Evolutionary conservation across 257 asterid species (phyloP), one percentile per base, ranked within the genome.

Genomic region (Paraleonurus japonicus): DNA sequence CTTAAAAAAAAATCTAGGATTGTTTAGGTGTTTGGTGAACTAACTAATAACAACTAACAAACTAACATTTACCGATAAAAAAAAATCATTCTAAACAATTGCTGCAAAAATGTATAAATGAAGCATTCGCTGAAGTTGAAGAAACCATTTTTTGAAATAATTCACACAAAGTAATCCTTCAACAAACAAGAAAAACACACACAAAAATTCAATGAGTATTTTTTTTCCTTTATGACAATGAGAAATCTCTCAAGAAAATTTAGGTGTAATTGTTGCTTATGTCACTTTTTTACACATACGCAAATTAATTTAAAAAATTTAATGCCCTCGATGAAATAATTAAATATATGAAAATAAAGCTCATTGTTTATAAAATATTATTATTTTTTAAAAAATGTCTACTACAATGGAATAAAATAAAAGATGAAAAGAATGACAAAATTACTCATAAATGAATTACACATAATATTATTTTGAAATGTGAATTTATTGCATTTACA

Each of bases 41-140:
- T n/a, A n/a, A n/a, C n/a, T n/a, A n/a, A n/a, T n/a, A n/a, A n/a
- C n/a, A n/a, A n/a, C n/a, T n/a, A n/a, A n/a, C n/a, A n/a, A n/a
- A n/a, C n/a, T n/a, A n/a, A n/a, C n/a, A n/a, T n/a, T n/a, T n/a
- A n/a, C n/a, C n/a, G n/a, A n/a, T n/a, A n/a, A n/a, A n/a, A n/a
- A n/a, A n/a, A n/a, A n/a, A n/a, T n/a, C n/a, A n/a, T n/a, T 39
- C 19, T 26, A 70, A 59, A 59, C 75, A 70, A 59, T 59, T 59
- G 50, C 5, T 41, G 35, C 68, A 43, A n/a, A 58, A 27, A 54
- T 58, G 19, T 2, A 12, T 26, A 33, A 51, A 16, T 35, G 30
- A 32, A 12, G 33, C 62, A 16, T 3, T 7, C 4, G 33, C 1
- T 17, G 48, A 67, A 3, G 55, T 32, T 32, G 6, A 32, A 6